phyloP scores from a whole-genome alignment of 139 green algal species.

The Dunaliella sp. region DNA sequence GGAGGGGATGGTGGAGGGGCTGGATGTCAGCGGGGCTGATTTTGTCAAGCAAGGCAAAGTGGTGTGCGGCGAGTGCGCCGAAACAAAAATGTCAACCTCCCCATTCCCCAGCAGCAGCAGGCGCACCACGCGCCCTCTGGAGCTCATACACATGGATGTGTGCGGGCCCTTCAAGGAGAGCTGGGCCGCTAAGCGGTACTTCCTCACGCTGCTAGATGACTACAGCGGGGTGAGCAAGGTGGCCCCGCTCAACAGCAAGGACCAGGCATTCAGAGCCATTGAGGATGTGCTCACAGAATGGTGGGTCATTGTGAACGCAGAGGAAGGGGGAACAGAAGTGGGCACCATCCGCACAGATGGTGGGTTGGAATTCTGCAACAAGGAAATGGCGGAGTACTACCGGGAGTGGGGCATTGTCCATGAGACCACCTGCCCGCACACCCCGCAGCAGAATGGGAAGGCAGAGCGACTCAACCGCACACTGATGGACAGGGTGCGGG shows the following conservation, averaged over 20 bases:
- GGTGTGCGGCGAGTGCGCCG: neutral
- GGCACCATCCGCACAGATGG: neutral
- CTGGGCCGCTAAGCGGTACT: neutral
- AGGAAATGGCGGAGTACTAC: too few species aligned
- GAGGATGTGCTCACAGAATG: neutral
- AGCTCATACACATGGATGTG: slow-evolving; percentile 15
- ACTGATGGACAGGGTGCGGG: slow-evolving; percentile 4
- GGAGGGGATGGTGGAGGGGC: neutral
- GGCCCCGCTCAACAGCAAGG: neutral
- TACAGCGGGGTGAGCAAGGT: neutral
- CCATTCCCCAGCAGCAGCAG: neutral
- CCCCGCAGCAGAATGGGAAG: slow-evolving; percentile 26
- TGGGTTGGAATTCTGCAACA: neutral
- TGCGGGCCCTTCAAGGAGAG: neutral
- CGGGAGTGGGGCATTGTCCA: slow-evolving; percentile 25
- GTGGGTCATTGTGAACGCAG: slow-evolving; percentile 21
- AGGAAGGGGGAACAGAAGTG: slow-evolving; percentile 16
- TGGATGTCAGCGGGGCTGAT: neutral
- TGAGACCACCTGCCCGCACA: slow-evolving; percentile 14
- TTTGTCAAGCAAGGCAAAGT: too few species aligned
- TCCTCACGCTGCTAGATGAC: neutral
- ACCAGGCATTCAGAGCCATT: neutral
- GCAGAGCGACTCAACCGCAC: slow-evolving; percentile 34
- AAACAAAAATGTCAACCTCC: neutral
- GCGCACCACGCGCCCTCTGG: neutral